Evolutionary conservation across 106 monocot genomes (phyloP), one percentile per base, ranked within the genome.

Genomic region (Agapanthus africanus): DNA sequence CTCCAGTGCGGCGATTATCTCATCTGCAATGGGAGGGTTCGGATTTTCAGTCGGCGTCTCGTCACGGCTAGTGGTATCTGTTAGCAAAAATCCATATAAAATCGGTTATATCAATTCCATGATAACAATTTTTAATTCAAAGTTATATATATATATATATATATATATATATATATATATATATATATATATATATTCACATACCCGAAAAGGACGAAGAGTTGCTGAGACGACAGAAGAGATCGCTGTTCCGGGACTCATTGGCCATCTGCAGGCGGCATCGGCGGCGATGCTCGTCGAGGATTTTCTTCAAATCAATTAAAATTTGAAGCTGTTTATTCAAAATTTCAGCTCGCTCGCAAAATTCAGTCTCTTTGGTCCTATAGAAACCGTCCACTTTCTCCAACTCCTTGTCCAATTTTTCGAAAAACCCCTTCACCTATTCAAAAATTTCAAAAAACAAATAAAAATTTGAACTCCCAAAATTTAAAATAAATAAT

Each of bases 291-390:
- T 74, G 77, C 15, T 87, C 90, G 7, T 77, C 73, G 67, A 93
- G 78, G 46, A 99, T 81, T 49, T 81, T 79, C 81, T 90, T 92
- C 38, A 99, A 70, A 22, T 93, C 99, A 6, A 73, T 0, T 39
- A 99, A 82, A 25, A 90, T 99, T 50, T 90, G 86, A 9, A 99
- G 87, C 82, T 99, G 99, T 71, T 87, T 93, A 71, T 63, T 75
- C 23, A 99, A 77, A 1, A 60, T 67, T 31, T 99, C 93, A 0
- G 82, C 87, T 33, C 99, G 73, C 68, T 92, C 83, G 41, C 82
- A 73, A 76, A 92, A 93, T 78, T 93, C 99, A 22, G 44, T 59
- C 66, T 99, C 99, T 56, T 81, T 87, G 7, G 70, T 47, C 40
- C 7, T 70, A 77, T 99, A 90, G 74, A 99, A 99, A 23, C 47